A percentile compares a stretch with the other conserved stretches of the same genome.
These are phyloP conservation scores for Dimargaris xerosporica DNA, from an alignment of 192 early-diverging fungal species.

Conservation along the genomic window DNA sequence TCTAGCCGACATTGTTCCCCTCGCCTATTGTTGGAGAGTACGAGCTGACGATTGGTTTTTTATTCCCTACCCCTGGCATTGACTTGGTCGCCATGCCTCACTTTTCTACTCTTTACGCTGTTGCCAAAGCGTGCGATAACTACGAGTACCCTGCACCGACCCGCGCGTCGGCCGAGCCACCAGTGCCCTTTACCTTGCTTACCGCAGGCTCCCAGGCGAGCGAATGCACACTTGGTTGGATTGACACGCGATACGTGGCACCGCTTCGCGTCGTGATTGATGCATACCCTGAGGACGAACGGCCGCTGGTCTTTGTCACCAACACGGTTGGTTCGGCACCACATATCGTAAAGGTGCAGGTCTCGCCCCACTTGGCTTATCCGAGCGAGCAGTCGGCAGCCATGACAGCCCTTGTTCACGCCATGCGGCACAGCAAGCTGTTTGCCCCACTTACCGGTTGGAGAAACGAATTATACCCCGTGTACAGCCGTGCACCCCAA, in stretches of 20 bases:
- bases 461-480: slow-evolving; percentile 72
- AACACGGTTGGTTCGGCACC: background rate
- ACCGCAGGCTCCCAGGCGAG: background rate
- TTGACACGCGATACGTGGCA: background rate
- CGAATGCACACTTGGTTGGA: background rate
- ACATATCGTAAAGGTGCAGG: background rate
- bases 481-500: slow-evolving; percentile 37
- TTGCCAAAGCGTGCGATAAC: slow-evolving; percentile 11
- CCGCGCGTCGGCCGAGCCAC: background rate
- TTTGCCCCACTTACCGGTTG: slow-evolving; percentile 42
- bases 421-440: slow-evolving; percentile 5
- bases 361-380: no score
- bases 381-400: background rate
- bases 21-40: no score
- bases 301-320: background rate
- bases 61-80: no score
- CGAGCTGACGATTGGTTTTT: no score
- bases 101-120: background rate
- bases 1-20: no score
- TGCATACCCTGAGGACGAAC: no score
- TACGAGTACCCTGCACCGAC: background rate
- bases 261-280: no score
- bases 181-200: background rate
- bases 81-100: slow-evolving; percentile 4
- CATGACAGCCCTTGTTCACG: slow-evolving; percentile 11